Conservation (phyloP, 176 grass and related monocot species). For the Tuctoria greenei region DNA sequence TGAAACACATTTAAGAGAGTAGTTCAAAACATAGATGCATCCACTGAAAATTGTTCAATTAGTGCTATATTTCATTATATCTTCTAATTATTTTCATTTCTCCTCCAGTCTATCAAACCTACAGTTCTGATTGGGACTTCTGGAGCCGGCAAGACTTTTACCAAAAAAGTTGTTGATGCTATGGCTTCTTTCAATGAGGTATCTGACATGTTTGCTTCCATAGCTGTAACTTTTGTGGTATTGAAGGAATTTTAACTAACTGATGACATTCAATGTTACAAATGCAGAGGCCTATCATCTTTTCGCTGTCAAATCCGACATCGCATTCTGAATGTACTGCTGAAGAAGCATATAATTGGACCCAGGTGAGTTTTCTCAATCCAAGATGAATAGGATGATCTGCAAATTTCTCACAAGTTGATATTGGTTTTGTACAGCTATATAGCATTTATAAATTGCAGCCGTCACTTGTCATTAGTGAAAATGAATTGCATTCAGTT, state of each 20-base stretch:
- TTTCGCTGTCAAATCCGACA: slow-evolving; percentile 91
- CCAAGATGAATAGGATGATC: neutral
- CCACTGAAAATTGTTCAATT: slow-evolving; percentile 12
- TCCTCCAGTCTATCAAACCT: slow-evolving; percentile 79
- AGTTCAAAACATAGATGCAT: neutral
- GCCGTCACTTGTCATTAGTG: neutral
- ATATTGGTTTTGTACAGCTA: neutral
- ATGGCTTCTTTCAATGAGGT: slow-evolving; percentile 95
- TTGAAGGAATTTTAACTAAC: slow-evolving; percentile 3
- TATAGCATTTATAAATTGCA: slow-evolving; percentile 1
- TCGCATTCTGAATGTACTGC: slow-evolving; percentile 94
- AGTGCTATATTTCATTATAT: slow-evolving; percentile 13
- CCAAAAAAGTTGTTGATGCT: slow-evolving; percentile 78
- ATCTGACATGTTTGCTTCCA: slow-evolving; percentile 3
- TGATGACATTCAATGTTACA: neutral
- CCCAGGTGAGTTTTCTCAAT: slow-evolving; percentile 49
- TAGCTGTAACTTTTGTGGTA: slow-evolving; percentile 15
- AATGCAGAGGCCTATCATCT: slow-evolving; percentile 81
- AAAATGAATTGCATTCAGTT: neutral
- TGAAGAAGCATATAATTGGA: slow-evolving; percentile 90
- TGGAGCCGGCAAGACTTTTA: slow-evolving; percentile 81
- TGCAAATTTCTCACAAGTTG: slow-evolving; percentile 1
- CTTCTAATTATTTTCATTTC: slow-evolving; percentile 35
- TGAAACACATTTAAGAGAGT: slow-evolving; percentile 20
- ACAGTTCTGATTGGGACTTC: slow-evolving; percentile 97